These are phyloP conservation scores for Saccharomycopsis oosterbeekiorum DNA, from an alignment of 805 yeast species.

Conservation along the genomic window DNA sequence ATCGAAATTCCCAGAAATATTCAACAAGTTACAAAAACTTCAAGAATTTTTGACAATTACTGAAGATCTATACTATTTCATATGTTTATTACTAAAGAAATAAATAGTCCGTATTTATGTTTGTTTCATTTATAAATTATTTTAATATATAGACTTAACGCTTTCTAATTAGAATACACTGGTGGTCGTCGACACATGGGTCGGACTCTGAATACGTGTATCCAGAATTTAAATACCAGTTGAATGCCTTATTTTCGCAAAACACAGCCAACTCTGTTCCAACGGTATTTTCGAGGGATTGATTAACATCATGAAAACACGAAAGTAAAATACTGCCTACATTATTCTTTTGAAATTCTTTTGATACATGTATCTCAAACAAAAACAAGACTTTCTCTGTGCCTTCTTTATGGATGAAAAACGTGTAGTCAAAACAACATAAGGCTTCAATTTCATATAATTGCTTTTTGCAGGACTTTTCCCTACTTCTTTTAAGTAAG, in stretches of 20 bases:
- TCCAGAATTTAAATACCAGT: constrained; percentile 5
- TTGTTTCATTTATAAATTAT: not conserved
- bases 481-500: no score
- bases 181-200: not conserved
- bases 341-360: not conserved
- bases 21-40: constrained; percentile 5
- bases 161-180: not conserved
- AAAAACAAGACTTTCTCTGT: constrained; percentile 3
- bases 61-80: constrained; percentile 13
- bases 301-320: not conserved
- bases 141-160: not conserved
- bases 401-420: not conserved
- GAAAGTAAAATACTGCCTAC: constrained; percentile 4
- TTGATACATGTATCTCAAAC: constrained; percentile 11
- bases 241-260: not conserved
- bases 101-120: not conserved
- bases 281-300: not conserved
- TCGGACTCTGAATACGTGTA: not conserved
- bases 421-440: constrained; percentile 5
- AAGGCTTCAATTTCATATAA: constrained; percentile 1
- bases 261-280: constrained; percentile 8
- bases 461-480: not conserved
- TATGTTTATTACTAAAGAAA: constrained; percentile 1
- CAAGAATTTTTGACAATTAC: constrained; percentile 3
- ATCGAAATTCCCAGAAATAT: not conserved